phyloP scores from a whole-genome alignment of 2,329 filamentous ascomycete genomes.

The Arthrobotrys megalospora region DNA sequence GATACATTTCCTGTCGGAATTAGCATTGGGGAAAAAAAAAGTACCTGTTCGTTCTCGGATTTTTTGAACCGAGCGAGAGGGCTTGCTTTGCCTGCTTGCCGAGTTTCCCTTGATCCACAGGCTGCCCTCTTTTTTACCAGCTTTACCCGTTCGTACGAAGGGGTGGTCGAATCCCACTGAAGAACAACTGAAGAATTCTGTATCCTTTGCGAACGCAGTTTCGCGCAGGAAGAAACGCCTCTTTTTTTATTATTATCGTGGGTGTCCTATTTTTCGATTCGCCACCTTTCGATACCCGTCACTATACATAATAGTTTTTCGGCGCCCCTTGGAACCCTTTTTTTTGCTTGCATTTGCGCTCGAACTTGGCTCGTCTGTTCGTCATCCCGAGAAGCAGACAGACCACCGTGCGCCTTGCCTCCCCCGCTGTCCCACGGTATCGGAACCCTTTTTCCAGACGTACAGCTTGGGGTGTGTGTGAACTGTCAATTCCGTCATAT shows the following conservation, averaged over 20 bases:
- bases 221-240: not conserved
- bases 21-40: not conserved
- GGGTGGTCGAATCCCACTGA: not conserved
- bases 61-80: conserved; percentile 33
- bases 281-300: conserved; percentile 19
- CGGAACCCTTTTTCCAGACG: conserved; percentile 27
- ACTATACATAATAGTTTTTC: conserved; percentile 2
- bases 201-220: not conserved
- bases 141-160: conserved; percentile 24
- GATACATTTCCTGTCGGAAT: conserved; percentile 18
- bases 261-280: conserved; percentile 11
- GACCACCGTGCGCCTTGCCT: conserved; percentile 31
- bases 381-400: conserved; percentile 40
- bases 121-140: not conserved
- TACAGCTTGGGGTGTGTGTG: conserved; percentile 16
- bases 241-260: conserved; percentile 15
- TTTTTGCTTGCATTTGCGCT: conserved; percentile 17
- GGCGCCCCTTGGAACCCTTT: conserved; percentile 8
- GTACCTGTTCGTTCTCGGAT: conserved; percentile 7
- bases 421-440: conserved; percentile 52
- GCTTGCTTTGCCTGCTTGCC: conserved; percentile 21
- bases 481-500: conserved; percentile 35
- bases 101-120: conserved; percentile 20
- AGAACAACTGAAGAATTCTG: conserved; percentile 7
- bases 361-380: conserved; percentile 17